Base-by-base conservation (phyloP, 305 asterid genomes). In the Fraxinus dipetala region DNA sequence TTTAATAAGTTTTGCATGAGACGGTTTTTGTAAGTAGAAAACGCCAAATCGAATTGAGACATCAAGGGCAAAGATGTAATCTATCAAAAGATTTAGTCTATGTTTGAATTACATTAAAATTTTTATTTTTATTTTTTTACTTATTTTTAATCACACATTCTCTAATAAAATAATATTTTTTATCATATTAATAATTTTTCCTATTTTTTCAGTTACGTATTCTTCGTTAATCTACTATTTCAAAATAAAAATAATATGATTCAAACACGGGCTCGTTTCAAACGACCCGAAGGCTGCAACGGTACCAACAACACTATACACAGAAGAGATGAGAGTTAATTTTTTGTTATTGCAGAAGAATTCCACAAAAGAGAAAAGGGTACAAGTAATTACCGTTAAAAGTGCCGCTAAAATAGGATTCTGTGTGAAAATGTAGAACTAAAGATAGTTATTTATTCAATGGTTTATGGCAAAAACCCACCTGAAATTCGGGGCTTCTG, bases 371-470 rank as follows among this genome's bases (percentile, higher is more conserved):
- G 81, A 56, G 78, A 79, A 56, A 79, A 43, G 81, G 73, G 31
- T 72, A 48, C 82, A 40, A 83, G 61, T 76, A 40, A 72, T 81
- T 80, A 83, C 87, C 90, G 85, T 72, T 83, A 82, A 85, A 83
- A 80, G 85, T 84, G 91, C 89, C 92, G 91, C 81, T 81, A 54
- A 88, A 89, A 26, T 10, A 26, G 75, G 36, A 30, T 6, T 13
- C n/a, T 30, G 11, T 9, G 5, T 63, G 14, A 3, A 63, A 63
- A 24, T 10, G 1, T 63, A 63, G 72, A 63, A 28, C 35, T 63
- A 18, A 70, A 5, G 28, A 38, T 36, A 30, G 69, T 30, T 5
- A 65, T 8, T 83, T 85, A 72, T 72, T 70, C 72, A 22, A 61
- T 76, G 81, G 78, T 43, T 83, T 70, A 65, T 65, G 20, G 48